Base-by-base conservation (phyloP, 164 flowering plant genomes). In the Amborella trichopoda region DNA sequence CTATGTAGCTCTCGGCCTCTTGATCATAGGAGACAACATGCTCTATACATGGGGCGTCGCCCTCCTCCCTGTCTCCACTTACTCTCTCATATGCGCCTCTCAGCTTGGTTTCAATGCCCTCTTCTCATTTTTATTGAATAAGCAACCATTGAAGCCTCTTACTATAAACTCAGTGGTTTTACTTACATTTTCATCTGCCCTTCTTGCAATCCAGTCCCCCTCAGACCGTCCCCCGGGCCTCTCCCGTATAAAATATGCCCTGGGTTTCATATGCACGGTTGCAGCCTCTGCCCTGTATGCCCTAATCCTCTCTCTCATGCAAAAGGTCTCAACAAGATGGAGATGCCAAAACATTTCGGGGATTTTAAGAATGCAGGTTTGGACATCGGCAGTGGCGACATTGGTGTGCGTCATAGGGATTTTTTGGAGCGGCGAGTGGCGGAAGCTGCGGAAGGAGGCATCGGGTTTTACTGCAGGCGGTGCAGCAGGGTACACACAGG, bases 361-460 rank as follows among this genome's bases (percentile, higher is more conserved):
- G 6, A 50, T 59, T 21, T 44, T 67, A 12, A 32, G 53, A 28
- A 48, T 66, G 53, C 66, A 56, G 49, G 49, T 66, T 20, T 61
- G 48, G 18, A 26, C 62, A n/a, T 49, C 66, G 0, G 10, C 46
- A 5, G 59, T 66, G 8, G 50, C 69, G 1, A 49, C 66, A 0
- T 32, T 49, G 38, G 62, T 28, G 20, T 53, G 65, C 22, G 33
- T 61, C 10, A 50, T 61, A 19, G 70, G 66, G 2, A 54, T 66
- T 5, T 61, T 61, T 23, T 60, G 51, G 20, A 66, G 63, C 40
- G 66, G 66, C 8, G 70, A 66, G 26, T 66, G 70, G 70, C 53
- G 34, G n/a, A 17, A 20, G 3, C 36, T 61, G 48, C 28, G 18
- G 17, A 55, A 34, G 11, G 70, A 66, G 54, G 54, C 57, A 61